Conservation (phyloP, 257 asterid genomes). For the Petunia axillaris region DNA sequence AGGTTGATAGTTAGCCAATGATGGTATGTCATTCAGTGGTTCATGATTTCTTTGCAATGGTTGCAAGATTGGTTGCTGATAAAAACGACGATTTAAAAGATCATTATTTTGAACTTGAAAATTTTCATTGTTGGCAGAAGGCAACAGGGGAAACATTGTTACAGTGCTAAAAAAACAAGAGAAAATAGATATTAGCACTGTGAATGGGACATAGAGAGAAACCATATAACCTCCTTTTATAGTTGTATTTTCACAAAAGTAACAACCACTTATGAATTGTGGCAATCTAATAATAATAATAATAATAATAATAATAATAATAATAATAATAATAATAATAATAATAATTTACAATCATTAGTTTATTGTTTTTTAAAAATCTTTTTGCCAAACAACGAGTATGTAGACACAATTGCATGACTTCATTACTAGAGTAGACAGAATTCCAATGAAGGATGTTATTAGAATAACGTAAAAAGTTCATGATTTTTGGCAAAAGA, state of each 20-base stretch:
- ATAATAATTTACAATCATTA: neutral
- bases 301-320: neutral
- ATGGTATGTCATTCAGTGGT: neutral
- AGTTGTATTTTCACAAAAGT: neutral
- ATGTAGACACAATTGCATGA: too few species aligned
- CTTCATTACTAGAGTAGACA: too few species aligned
- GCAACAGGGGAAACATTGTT: neutral
- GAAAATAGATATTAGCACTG: neutral
- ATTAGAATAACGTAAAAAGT: too few species aligned
- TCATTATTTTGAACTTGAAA: neutral
- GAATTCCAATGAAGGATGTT: too few species aligned
- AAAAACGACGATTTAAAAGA: neutral
- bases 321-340: neutral
- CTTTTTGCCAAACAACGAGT: too few species aligned
- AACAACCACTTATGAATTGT: neutral
- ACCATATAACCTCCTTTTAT: neutral
- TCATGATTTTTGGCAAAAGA: too few species aligned
- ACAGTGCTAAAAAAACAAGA: neutral
- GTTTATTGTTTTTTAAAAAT: neutral
- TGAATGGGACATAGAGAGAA: neutral
- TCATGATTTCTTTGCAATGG: neutral
- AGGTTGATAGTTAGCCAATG: neutral
- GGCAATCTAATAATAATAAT: neutral
- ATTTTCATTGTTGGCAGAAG: neutral
- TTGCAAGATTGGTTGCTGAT: neutral